phyloP scores from a whole-genome alignment of 768 basidiomycete genomes.

The Tricholoma bakamatsutake region DNA sequence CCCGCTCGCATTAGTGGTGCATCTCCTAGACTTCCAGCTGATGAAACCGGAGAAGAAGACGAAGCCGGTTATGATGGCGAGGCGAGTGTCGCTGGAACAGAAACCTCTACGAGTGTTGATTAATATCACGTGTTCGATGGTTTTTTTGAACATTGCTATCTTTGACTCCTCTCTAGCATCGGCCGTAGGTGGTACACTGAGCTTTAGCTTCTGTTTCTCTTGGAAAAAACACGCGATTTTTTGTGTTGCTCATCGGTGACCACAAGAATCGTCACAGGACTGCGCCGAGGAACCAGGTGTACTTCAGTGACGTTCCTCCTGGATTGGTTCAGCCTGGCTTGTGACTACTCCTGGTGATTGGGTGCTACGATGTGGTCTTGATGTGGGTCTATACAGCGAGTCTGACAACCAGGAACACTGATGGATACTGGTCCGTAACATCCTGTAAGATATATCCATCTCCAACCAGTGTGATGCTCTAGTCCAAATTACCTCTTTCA shows the following conservation, averaged over 20 bases:
- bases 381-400: not conserved
- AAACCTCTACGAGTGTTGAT: slow-evolving; percentile 45
- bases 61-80: slow-evolving; percentile 32
- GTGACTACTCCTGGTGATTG: not conserved
- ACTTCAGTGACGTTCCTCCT: not conserved
- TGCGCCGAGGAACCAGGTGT: not conserved
- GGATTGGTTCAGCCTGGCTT: not conserved
- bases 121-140: slow-evolving; percentile 13
- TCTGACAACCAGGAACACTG: not conserved
- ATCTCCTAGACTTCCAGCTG: not conserved
- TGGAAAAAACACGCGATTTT: not conserved
- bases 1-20: not conserved
- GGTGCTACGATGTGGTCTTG: not conserved
- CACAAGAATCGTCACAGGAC: not conserved
- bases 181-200: not conserved
- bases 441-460: too few relatives aligned
- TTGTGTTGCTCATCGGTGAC: not conserved
- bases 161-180: not conserved
- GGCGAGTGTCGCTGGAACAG: slow-evolving; percentile 33
- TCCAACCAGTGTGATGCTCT: too few relatives aligned
- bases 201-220: not conserved
- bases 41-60: slow-evolving; percentile 4
- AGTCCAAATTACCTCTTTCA: too few relatives aligned
- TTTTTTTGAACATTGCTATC: not conserved
- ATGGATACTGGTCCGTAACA: too few relatives aligned